phyloP scores from a whole-genome alignment of 2,329 filamentous ascomycete genomes.

The Xylogone sp. region DNA sequence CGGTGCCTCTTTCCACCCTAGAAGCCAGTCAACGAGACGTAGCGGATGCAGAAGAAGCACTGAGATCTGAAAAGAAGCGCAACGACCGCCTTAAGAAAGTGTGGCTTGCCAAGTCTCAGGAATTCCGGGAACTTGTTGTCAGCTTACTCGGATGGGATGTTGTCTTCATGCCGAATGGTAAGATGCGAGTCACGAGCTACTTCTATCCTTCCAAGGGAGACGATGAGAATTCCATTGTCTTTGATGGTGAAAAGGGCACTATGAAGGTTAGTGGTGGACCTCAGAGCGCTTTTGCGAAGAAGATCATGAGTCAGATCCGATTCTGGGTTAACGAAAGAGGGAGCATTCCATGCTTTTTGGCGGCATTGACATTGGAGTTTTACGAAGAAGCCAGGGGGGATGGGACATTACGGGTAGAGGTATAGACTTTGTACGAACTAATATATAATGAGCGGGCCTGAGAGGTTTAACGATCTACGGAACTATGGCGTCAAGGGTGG shows the following conservation, averaged over 20 bases:
- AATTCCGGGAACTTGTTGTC: slow-evolving; percentile 94
- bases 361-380: slow-evolving; percentile 88
- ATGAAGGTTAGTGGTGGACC: slow-evolving; percentile 97
- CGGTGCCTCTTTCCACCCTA: slow-evolving; percentile 72
- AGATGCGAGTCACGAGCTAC: slow-evolving; percentile 84
- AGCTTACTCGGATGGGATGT: slow-evolving; percentile 91
- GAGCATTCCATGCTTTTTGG: slow-evolving; percentile 89
- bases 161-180: slow-evolving; percentile 94
- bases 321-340: slow-evolving; percentile 96
- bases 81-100: slow-evolving; percentile 86
- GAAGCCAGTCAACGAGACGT: slow-evolving; percentile 73
- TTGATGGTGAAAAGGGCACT: slow-evolving; percentile 89
- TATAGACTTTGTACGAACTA: slow-evolving; percentile 1
- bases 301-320: slow-evolving; percentile 81
- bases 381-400: slow-evolving; percentile 59
- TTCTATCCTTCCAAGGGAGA: slow-evolving; percentile 67
- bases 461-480: not conserved
- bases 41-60: slow-evolving; percentile 64
- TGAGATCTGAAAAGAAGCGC: slow-evolving; percentile 74
- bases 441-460: not conserved
- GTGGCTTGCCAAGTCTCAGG: slow-evolving; percentile 83
- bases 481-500: not conserved
- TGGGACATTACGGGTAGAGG: slow-evolving; percentile 20
- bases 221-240: slow-evolving; percentile 71
- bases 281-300: slow-evolving; percentile 76